Evolutionary conservation across 2,329 filamentous ascomycete genomes (phyloP).

Genomic region (Microdochium bolleyi): DNA sequence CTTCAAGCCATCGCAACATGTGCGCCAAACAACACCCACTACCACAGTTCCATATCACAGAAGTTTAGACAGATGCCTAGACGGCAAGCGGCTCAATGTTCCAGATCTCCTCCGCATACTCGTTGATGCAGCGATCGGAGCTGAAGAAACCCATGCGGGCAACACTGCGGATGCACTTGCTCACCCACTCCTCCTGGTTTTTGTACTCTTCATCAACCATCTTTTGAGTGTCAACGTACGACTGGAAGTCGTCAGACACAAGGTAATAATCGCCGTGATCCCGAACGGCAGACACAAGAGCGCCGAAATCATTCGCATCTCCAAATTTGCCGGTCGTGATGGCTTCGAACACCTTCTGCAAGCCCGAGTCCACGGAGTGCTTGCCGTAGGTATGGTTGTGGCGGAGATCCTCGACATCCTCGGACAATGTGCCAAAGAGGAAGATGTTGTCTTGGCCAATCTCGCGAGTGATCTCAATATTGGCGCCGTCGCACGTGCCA

Average conservation of each 20-base stretch:
- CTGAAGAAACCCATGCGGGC: constrained; percentile 96
- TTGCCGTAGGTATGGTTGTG: constrained; percentile 80
- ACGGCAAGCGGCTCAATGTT: constrained; percentile 75
- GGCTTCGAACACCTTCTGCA: constrained; percentile 73
- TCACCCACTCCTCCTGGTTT: constrained; percentile 87
- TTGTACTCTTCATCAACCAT: constrained; percentile 88
- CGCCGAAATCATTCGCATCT: constrained; percentile 68
- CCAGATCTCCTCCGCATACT: constrained; percentile 97
- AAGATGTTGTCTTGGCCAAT: constrained; percentile 97
- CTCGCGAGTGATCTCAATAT: constrained; percentile 97
- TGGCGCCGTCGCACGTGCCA: constrained; percentile 94
- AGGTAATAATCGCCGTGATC: constrained; percentile 97
- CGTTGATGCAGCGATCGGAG: constrained; percentile 89
- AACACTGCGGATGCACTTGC: constrained; percentile 82
- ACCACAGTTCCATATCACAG: too few relatives aligned
- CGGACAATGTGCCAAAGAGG: constrained; percentile 90
- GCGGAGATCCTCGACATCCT: constrained; percentile 93
- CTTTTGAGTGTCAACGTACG: constrained; percentile 83
- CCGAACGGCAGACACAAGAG: constrained; percentile 74
- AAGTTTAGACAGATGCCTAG: too few relatives aligned
- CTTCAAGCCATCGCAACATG: too few relatives aligned
- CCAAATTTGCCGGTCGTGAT: constrained; percentile 81
- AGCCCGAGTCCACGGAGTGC: constrained; percentile 68
- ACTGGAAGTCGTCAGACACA: constrained; percentile 94
- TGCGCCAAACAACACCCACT: too few relatives aligned